phyloP scores from a whole-genome alignment of 352 stramenopile genomes.

The Globisporangium barbulae region DNA sequence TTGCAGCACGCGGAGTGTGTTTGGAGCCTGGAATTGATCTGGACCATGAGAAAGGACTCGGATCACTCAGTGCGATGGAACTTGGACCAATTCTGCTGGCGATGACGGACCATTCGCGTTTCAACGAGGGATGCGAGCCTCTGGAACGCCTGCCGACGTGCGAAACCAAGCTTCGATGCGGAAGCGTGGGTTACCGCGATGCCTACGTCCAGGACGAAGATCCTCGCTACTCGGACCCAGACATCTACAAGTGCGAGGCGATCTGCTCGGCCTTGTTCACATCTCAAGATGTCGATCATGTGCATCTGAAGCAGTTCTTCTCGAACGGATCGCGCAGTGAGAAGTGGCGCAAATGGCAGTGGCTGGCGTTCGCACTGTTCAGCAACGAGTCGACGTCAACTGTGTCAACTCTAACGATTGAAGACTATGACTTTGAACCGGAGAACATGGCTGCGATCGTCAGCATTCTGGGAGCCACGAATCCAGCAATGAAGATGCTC shows the following conservation, averaged over 20 bases:
- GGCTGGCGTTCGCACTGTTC: neutral
- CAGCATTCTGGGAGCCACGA: neutral
- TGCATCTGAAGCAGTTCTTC: neutral
- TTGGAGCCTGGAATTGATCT: too few species aligned
- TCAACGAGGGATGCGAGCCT: too few species aligned
- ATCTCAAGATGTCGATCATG: neutral
- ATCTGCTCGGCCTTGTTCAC: neutral
- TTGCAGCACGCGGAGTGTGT: too few species aligned
- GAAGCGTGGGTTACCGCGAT: too few species aligned
- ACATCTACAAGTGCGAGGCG: neutral
- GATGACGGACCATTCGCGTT: too few species aligned
- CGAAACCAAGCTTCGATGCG: too few species aligned
- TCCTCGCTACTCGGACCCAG: too few species aligned
- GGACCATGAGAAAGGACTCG: too few species aligned
- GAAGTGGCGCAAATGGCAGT: neutral
- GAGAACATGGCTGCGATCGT: neutral
- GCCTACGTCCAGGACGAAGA: too few species aligned
- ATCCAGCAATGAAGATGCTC: neutral
- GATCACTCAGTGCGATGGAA: too few species aligned
- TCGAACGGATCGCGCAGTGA: neutral
- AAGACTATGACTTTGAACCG: neutral
- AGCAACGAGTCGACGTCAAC: neutral
- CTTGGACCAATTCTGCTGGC: too few species aligned
- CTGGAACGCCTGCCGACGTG: too few species aligned
- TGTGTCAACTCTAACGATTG: neutral